Evolutionary conservation across 495 filamentous ascomycete species (phyloP).

Genomic region (Lepraria neglecta): DNA sequence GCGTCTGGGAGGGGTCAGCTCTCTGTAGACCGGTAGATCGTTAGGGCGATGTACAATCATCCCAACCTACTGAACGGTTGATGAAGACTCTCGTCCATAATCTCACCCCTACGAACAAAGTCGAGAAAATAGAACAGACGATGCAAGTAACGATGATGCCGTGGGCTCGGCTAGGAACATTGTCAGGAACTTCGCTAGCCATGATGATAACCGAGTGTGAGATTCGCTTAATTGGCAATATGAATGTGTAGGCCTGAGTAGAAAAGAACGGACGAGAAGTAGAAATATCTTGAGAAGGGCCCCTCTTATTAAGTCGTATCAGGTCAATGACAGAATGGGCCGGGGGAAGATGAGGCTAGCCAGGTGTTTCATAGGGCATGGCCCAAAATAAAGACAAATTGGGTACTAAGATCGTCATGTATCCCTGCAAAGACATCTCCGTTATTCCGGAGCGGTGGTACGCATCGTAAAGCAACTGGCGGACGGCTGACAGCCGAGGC

Average conservation of each 20-base stretch:
- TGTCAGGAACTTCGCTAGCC: conserved; percentile 14
- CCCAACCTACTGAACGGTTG: conserved; percentile 23
- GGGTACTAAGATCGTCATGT: no score
- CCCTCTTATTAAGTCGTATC: no score
- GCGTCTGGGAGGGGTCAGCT: conserved; percentile 20
- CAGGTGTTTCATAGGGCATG: no score
- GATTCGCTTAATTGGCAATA: background rate
- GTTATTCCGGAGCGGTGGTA: no score
- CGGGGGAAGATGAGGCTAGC: no score
- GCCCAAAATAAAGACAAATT: no score
- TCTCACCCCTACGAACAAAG: conserved; percentile 25
- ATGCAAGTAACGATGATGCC: conserved; percentile 21
- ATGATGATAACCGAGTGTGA: background rate
- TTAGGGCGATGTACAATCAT: conserved; percentile 24
- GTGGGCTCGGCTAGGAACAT: conserved; percentile 19
- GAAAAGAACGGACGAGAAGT: background rate
- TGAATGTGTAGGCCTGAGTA: no score
- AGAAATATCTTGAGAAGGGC: no score
- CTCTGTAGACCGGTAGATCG: background rate
- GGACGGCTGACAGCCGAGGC: no score
- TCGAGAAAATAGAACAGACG: conserved; percentile 19
- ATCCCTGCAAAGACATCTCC: no score
- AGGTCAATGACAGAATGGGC: no score
- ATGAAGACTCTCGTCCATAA: conserved; percentile 23
- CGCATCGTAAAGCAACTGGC: no score